Base-by-base conservation (phyloP, 352 stramenopile species). In the Phytophthora cajani region DNA sequence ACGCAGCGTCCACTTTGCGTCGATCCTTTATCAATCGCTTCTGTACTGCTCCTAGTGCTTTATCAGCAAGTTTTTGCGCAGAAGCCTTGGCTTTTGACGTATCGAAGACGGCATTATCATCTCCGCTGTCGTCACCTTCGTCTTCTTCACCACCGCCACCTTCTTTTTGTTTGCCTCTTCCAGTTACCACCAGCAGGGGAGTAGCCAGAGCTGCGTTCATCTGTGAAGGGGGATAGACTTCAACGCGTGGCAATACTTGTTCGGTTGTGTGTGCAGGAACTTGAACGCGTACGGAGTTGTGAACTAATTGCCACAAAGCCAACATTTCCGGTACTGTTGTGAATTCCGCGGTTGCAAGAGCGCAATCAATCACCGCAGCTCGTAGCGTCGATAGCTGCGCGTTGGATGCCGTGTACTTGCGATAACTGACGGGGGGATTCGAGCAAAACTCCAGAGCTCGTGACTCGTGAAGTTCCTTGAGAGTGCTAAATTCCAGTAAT, bases 371-470 rank as follows among this genome's bases (percentile, higher is more conserved):
- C 10, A 52, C 46, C 19, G 46, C 46, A 17, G 46, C 19, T 52
- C 46, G 46, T 17, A 52, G 46, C 19, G n/a, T 8, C 19, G 46
- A 52, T 17, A 30, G 12, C 10, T 52, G 19, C 10, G 19, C 10
- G 25, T 25, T 27, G 9, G 46, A 52, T 27, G 46, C 46, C 8
- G 46, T 2, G 46, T 27, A 52, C 9, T 52, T 27, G 8, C 1
- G 46, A 27, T 52, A 52, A 27, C 14, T 52, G 46, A 19, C n/a
- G 7, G 46, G 19, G 0, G 46, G 46, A 17, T 52, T 27, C 14
- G 19, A 52, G 46, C 46, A 52, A 27, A 52, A 52, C 19, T 52
- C 46, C 19, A 52, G 46, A 25, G 46, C 46, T 27, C 46, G 8
- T 10, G 46, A 23, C 7, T 27, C 16, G n/a, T 9, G 17, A 2